Base-by-base conservation (phyloP, 345 rosid genomes). In the Lepidium didymum region DNA sequence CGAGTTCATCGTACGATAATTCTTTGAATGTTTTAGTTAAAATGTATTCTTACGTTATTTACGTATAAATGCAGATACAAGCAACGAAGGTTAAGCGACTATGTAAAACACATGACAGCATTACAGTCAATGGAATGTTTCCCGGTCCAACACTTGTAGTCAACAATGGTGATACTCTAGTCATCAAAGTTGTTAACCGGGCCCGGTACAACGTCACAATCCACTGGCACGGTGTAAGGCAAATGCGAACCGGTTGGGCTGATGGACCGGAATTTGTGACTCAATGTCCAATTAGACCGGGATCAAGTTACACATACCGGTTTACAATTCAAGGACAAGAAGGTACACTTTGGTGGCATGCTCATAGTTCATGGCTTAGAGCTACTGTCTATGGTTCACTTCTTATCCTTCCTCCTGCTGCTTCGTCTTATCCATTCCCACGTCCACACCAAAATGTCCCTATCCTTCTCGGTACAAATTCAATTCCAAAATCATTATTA, bases 291-390 rank as follows among this genome's bases (percentile, higher is more conserved):
- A 89, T 94, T 16, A 75, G 90, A 75, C 99, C 99, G 1, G 97
- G 96, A 52, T 72, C 81, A 33, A 94, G 86, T 45, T 94, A 87
- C 85, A 89, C 91, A 2, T 91, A 94, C 78, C 82, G 91, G 77
- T 94, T 91, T 58, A 94, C 93, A 1, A 79, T 94, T 58, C 76
- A 89, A 75, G 97, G 91, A 9, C 97, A 94, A 73, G 96, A 81
- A 72, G 99, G 99, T 38, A 94, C 99, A 3, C 65, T 94, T 12
- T 94, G 99, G 99, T 94, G 99, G 99, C 99, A 94, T 68, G 99
- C 97, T 63, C 99, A 91, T 44, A 94, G 99, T 69, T 87, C 97
- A 0, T 94, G 99, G 99, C 96, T 94, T 5, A 76, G 99, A 80
- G 97, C 97, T 14, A 91, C 97, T 1, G 96, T 94, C 60, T 89